Evolutionary conservation across 371 early-diverging fungal species (phyloP), one percentile per base, ranked within the genome.

Genomic region (Batrachochytrium dendrobatidis): DNA sequence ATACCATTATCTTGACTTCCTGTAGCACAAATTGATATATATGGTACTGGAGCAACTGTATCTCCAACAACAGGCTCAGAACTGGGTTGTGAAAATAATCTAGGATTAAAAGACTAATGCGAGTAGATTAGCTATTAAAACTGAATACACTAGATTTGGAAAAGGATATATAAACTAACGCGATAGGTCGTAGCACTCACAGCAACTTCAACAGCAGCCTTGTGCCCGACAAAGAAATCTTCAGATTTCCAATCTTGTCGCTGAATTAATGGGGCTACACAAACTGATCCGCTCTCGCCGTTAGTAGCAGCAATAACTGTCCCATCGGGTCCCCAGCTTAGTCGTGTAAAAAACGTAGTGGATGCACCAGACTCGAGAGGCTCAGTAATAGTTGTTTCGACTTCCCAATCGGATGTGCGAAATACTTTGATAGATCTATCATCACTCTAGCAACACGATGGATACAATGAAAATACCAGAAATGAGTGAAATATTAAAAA

Each of bases 261-360:
- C 18, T 75, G 69, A 20, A 96, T 80, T 6, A 95, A 74, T 0
- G 93, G 87, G 0, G 93, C 92, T 22, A 92, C 83, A 29, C 92
- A 89, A 53, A 86, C 81, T 33, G 74, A 71, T 18, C 88, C 89
- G 56, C 87, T 91, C 58, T 88, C 89, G 0, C 93, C 95, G 68
- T 94, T 92, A 29, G 93, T 90, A 8, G 92, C 82, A 0, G 86
- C 92, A 17, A 98, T 73, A 63, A 86, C 87, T 26, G 83, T 81
- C 15, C 95, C 98, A 59, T 95, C 94, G 0, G 98, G 96, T 17
- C 94, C 86, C 98, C 98, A 98, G 62, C 91, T 88, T 58, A 94
- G 79, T 34, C 99, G 73, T 31, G 90, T 81, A 63, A 93, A 95
- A 58, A 93, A 89, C 1, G 95, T 93, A 2, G 80, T 77, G 20